These are phyloP conservation scores for Lepidium africanum DNA, from an alignment of 345 rosid genomes.

Conservation along the genomic window DNA sequence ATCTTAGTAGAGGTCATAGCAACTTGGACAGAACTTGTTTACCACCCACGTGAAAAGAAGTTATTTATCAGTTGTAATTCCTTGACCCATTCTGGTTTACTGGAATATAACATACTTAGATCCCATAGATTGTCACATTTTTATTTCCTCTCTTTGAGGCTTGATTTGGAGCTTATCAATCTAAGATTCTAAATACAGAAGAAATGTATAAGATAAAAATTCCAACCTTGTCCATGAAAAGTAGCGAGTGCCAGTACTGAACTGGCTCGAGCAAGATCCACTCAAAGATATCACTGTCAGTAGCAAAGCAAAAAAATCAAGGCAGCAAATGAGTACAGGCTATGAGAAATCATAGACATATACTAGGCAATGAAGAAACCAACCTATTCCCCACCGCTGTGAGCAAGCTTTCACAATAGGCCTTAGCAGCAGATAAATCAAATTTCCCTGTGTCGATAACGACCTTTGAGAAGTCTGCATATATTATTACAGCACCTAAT, in stretches of 20 bases:
- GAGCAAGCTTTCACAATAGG: constrained; percentile 84
- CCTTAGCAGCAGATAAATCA: constrained; percentile 64
- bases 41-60: background rate
- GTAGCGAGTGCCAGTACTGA: constrained; percentile 86
- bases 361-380: constrained; percentile 20
- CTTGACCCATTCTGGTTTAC: background rate
- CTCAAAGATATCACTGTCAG: constrained; percentile 67
- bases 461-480: constrained; percentile 84
- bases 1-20: background rate
- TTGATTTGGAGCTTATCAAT: background rate
- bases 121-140: background rate
- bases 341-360: background rate
- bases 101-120: background rate
- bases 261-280: constrained; percentile 82
- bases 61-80: background rate
- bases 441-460: constrained; percentile 79
- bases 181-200: background rate
- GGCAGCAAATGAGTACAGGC: background rate
- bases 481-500: constrained; percentile 85
- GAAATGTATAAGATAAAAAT: background rate
- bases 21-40: background rate
- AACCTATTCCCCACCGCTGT: constrained; percentile 71
- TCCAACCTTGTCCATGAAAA: constrained; percentile 95
- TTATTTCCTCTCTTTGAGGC: background rate
- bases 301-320: constrained; percentile 17